These are phyloP conservation scores for Hygrophila difformis DNA, from an alignment of 257 asterid genomes.

Conservation along the genomic window DNA sequence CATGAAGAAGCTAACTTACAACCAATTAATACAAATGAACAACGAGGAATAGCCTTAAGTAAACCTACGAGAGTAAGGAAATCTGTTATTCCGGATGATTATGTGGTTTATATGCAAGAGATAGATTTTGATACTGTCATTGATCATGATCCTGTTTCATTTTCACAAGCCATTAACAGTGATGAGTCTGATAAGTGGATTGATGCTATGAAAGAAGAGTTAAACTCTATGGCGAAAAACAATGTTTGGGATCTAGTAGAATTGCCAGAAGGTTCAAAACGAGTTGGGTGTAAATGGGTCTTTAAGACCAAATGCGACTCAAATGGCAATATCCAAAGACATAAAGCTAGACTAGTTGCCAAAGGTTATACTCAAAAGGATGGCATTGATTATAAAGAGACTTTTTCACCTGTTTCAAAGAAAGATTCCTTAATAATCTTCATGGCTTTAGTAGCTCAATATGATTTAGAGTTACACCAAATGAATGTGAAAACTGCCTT, in stretches of 20 bases:
- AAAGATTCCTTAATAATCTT: neutral
- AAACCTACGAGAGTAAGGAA: slow-evolving; percentile 1
- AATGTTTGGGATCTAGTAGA: neutral
- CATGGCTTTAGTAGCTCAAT: slow-evolving; percentile 1
- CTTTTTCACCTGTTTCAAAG: neutral
- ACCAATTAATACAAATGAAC: neutral
- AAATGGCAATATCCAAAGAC: slow-evolving; percentile 14
- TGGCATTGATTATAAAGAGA: neutral
- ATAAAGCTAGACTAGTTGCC: neutral
- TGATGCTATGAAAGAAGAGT: neutral
- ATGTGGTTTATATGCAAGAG: slow-evolving; percentile 5
- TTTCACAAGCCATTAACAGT: neutral
- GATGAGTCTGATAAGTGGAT: neutral
- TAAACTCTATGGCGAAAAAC: neutral
- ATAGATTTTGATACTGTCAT: neutral
- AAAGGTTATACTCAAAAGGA: neutral
- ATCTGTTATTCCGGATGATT: slow-evolving; percentile 9
- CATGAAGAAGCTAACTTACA: neutral
- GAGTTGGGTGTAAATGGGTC: slow-evolving; percentile 17
- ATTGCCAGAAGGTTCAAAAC: slow-evolving; percentile 4
- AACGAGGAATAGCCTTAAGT: neutral
- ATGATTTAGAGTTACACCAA: neutral
- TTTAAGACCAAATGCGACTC: slow-evolving; percentile 18
- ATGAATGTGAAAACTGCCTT: neutral
- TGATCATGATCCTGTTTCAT: neutral